Evolutionary conservation across 352 stramenopile species (phyloP), one percentile per base, ranked within the genome.

Genomic region (Globisporangium rhizosaccharum): DNA sequence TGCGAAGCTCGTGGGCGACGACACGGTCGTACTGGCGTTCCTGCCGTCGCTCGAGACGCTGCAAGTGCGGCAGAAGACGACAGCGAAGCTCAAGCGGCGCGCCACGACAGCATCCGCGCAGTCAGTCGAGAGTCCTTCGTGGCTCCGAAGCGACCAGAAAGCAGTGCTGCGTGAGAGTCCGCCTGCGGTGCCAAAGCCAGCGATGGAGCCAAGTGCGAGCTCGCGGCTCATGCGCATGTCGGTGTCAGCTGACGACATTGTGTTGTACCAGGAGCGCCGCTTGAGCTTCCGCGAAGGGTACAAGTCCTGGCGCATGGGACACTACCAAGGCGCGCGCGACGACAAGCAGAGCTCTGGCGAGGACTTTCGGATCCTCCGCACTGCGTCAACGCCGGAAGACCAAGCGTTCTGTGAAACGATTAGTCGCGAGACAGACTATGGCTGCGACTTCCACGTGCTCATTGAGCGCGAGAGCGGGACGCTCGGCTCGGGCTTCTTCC

Each of bases 281-380:
- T 68, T 77, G 7, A 91, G 79, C 48, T 94, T 94, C 50, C 79
- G 84, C 6, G 84, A 92, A 71, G 82, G 82, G 4, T 94, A 94
- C 57, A 91, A 94, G 39, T 92, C 84, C 8, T 92, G 82, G 80
- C 74, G 80, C 62, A 94, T 92, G 82, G 84, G 82, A 0, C 79
- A 88, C 65, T 87, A 73, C 46, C 79, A 90, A 56, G 81, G 80
- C 41, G 75, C 84, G 25, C 77, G 76, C 54, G 84, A 94, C 56
- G 73, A 85, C 52, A 92, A 94, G 41, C 62, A 82, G 47, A 83
- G 74, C 58, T 73, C 68, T 8, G 66, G 68, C 0, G 65, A 72
- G 30, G 63, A 79, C 63, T 78, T 75, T 20, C 71, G 65, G 15
- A 82, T 77, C 28, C 69, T 87, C 1, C 76, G 65, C 9, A 61